Base-by-base conservation (phyloP, 148 eudicot genomes). In the Rhododendron ovatum region DNA sequence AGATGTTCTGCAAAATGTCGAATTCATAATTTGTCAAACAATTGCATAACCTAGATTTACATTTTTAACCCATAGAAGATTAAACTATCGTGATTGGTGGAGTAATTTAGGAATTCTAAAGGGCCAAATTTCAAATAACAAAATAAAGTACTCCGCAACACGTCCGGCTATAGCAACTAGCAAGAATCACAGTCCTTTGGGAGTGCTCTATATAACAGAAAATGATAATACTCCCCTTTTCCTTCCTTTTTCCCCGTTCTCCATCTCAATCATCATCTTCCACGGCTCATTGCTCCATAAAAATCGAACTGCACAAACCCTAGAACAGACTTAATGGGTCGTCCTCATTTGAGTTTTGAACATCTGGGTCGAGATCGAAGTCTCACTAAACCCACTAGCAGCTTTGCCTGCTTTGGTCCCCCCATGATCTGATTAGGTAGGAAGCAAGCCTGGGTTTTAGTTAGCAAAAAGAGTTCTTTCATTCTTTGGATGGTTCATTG, bases 331-430 rank as follows among this genome's bases (percentile, higher is more conserved):
- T 83, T 51, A 51, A 63, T 89, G 91, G 88, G 88, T 80, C 24
- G 59, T 79, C 63, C 24, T 81, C 20, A 57, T 87, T 35, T 84
- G 75, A 59, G 87, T 41, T 90, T 82, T 78, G 84, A 50, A 6
- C 84, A 57, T 85, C 85, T 91, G 95, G 95, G 96, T 91, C 61
- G 83, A 22, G 73, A 73, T 87, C 86, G 28, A 48, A 86, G 37
- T 88, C 84, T 78, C 71, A 69, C 20, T 12, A 50, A 78, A 71
- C 69, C 53, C 41, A 69, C 82, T 55, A 18, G 55, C 37, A 50
- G 53, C 51, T 86, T 41, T 41, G 45, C 45, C 45, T 41, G 45
- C 45, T 41, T 55, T 51, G 78, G 79, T 13, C 75, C 33, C 81
- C 78, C 61, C 47, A 65, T 88, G 86, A 86, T 81, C 63, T 55